Evolutionary conservation across 305 asterid genomes (phyloP), one percentile per base, ranked within the genome.

Genomic region (Fraxinus baroniana): DNA sequence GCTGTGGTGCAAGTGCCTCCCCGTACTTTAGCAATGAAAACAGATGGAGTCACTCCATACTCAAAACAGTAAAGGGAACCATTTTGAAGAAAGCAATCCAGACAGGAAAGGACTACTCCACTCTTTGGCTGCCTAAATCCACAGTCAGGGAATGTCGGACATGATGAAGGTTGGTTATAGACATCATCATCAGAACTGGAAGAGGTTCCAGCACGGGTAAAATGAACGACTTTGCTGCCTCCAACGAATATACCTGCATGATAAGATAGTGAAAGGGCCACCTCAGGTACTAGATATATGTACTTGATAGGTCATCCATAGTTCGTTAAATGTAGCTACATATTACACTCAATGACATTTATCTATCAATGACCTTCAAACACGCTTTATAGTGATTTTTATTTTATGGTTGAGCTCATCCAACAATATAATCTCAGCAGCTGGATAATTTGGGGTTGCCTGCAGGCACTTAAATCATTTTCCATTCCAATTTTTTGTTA

Each of bases 1-100:
- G 99, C 99, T 20, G 92, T 95, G 7, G 97, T 95, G 88, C 99
- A 94, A 5, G 98, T 94, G 83, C 99, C 98, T 17, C 98, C 98
- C 44, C 97, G 93, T n/a, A 95, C 83, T 89, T 95, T 93, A 24
- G 99, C 94, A 0, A 95, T 85, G 89, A 95, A 95, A 22, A 84
- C n/a, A 1, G 98, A 87, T 6, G 97, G 94, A 36, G 83, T 84
- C 76, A 93, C 98, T 4, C 92, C 94, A 73, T 95, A 94, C 80
- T 94, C 93, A 32, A 95, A 95, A 60, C 82, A 52, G 85, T 94
- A 94, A 26, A 91, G 94, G 77, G 94, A 85, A n/a, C 98, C 98
- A 15, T 81, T 87, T 72, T 37, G 80, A 68, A 95, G 94, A 91
- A 95, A 95, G 89, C 99, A 95, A 55, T 94, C 94, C 17, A 94